Evolutionary conservation across 2,329 filamentous ascomycete genomes (phyloP), one percentile per base, ranked within the genome.

Genomic region (Trichoderma guizhouense): DNA sequence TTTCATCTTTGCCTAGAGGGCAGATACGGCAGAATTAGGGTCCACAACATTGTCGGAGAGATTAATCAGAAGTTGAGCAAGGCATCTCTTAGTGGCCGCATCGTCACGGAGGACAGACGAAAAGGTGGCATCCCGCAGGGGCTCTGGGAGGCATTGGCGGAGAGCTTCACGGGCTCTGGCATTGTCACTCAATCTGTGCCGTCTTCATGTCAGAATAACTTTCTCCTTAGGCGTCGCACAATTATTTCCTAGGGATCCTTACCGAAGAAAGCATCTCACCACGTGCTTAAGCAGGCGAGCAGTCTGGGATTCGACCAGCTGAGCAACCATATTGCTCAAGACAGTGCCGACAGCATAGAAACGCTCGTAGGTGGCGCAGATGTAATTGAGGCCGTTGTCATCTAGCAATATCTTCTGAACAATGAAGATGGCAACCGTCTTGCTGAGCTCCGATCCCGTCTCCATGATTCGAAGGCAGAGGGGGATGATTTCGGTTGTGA

Each of bases 351-450:
- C 96, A 8, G 96, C 96, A 77, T 98, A 99, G 83, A 99, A 99
- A 24, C 96, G 90, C 85, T 99, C 96, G 78, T 99, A 99, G 0
- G 96, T 99, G 75, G 97, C 95, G 83, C 96, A 99, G 72, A 99
- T 99, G 82, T 99, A 99, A 79, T 96, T 96, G 74, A 99, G 88
- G 5, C 96, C 96, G 78, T 97, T 95, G 78, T 99, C 96, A 79
- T 99, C 96, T 3, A 99, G 89, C 67, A 99, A 85, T 30, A 99
- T 99, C 87, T 99, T 99, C 83, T 99, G 96, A 21, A 99, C 96
- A 78, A 99, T 99, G 85, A 99, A 99, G 78, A 99, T 99, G 72
- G 96, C 96, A 15, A 99, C 96, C 0, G 96, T 99, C 86, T 99
- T 99, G 86, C 94, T 98, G 73, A 99, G 88, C 83, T 99, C 96